Percentiles rank a stretch among this genome's conserved stretches.
phyloP scores from a whole-genome alignment of 257 asterid species.

The Cordia subcordata region DNA sequence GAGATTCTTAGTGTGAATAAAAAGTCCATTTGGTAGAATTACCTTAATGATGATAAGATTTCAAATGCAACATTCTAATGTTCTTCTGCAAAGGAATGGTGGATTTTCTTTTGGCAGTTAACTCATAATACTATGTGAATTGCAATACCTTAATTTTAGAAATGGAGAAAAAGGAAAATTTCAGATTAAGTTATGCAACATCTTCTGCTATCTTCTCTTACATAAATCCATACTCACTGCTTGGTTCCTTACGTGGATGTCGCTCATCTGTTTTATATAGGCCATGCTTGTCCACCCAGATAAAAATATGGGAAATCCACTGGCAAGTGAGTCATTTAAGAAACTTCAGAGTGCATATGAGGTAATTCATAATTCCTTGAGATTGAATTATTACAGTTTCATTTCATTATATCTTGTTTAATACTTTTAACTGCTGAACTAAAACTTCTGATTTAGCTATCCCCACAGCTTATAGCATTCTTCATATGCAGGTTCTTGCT shows the following conservation, averaged over 20 bases:
- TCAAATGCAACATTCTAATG: background rate
- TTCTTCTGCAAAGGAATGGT: background rate
- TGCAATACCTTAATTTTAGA: background rate
- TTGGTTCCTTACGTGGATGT: background rate
- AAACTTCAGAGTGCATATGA: constrained; percentile 98
- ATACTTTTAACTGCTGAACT: constrained; percentile 15
- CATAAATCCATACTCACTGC: background rate
- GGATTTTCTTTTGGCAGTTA: background rate
- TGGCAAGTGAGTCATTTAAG: constrained; percentile 94
- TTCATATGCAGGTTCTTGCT: constrained; percentile 67
- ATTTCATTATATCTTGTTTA: constrained; percentile 1
- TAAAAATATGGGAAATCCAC: constrained; percentile 90
- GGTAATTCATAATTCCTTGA: constrained; percentile 32
- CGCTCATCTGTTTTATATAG: constrained; percentile 27
- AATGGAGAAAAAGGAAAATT: background rate
- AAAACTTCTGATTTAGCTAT: constrained; percentile 13
- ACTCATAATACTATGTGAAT: background rate
- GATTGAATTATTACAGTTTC: background rate
- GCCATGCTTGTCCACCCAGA: constrained; percentile 99
- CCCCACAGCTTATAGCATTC: constrained; percentile 25
- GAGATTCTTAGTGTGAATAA: background rate
- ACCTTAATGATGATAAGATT: background rate
- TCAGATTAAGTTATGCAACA: background rate
- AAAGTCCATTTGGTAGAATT: too few species aligned
- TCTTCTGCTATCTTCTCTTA: background rate